Evolutionary conservation across 495 filamentous ascomycete genomes (phyloP).

Genomic region (Polyplosphaeria fusca): DNA sequence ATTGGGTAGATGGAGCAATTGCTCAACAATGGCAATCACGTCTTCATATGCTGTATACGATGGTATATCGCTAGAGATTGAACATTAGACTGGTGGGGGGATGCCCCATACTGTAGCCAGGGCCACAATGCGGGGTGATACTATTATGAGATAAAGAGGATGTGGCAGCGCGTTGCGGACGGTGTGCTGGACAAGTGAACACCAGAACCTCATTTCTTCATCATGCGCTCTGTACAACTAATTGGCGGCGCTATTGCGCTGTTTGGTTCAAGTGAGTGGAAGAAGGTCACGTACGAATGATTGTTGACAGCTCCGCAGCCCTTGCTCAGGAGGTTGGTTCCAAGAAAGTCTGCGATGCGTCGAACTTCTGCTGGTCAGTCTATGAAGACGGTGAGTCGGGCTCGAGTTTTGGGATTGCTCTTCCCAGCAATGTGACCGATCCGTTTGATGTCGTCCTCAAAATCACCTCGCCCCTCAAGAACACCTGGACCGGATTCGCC

Average conservation of each 20-base stretch:
- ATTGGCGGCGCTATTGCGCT: slow-evolving; percentile 25
- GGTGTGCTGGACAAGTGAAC: neutral
- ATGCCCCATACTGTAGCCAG: neutral
- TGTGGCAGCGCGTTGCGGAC: too few species aligned
- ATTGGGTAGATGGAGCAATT: slow-evolving; percentile 23
- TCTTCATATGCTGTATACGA: slow-evolving; percentile 28
- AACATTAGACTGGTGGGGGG: neutral
- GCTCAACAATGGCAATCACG: neutral
- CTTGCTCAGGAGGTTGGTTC: slow-evolving; percentile 11
- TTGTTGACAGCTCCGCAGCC: neutral
- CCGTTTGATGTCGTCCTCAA: slow-evolving; percentile 27
- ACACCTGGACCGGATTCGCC: slow-evolving; percentile 23
- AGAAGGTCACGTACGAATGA: neutral
- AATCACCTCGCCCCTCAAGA: slow-evolving; percentile 17
- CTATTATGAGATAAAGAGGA: slow-evolving; percentile 21
- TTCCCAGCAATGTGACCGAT: slow-evolving; percentile 18
- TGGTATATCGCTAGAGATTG: slow-evolving; percentile 19
- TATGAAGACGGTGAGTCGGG: slow-evolving; percentile 18
- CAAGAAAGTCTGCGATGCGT: slow-evolving; percentile 17
- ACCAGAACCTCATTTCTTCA: slow-evolving; percentile 3
- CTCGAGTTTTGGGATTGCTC: slow-evolving; percentile 22
- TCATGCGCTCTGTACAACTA: slow-evolving; percentile 23
- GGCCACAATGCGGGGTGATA: slow-evolving; percentile 5
- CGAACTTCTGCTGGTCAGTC: slow-evolving; percentile 20
- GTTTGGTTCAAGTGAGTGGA: slow-evolving; percentile 14